Conservation (phyloP, 2,329 filamentous ascomycete genomes). For the Colletotrichum brevisporum region DNA sequence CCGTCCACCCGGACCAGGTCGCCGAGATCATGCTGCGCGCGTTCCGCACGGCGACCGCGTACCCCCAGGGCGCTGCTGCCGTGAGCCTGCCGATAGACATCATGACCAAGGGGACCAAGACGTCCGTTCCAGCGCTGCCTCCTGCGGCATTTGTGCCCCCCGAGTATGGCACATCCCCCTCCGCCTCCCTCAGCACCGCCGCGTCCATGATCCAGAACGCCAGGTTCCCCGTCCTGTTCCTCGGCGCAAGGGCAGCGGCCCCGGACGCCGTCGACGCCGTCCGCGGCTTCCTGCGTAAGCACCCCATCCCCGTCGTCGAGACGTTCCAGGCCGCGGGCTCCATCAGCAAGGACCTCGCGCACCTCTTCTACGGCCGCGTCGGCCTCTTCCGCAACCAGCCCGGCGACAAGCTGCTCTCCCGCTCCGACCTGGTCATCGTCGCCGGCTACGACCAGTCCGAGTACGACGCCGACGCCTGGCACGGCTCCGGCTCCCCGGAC, state of each 20-base stretch:
- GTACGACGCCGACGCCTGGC: slow-evolving; percentile 62
- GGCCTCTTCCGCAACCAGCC: slow-evolving; percentile 64
- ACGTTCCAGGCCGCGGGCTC: slow-evolving; percentile 65
- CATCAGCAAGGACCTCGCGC: slow-evolving; percentile 57
- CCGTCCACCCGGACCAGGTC: slow-evolving; percentile 62
- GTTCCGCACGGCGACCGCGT: slow-evolving; percentile 57
- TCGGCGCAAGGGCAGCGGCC: slow-evolving; percentile 59
- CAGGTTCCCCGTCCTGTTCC: slow-evolving; percentile 59
- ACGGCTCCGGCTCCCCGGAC: slow-evolving; percentile 49
- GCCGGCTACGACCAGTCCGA: slow-evolving; percentile 63
- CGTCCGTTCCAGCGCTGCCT: slow-evolving; percentile 53
- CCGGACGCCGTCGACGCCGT: slow-evolving; percentile 56
- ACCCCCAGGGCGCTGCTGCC: slow-evolving; percentile 59
- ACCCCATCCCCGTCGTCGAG: slow-evolving; percentile 62
- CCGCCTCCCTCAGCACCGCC: slow-evolving; percentile 49
- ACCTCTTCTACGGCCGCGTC: slow-evolving; percentile 62
- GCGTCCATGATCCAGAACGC: slow-evolving; percentile 51
- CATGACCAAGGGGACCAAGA: slow-evolving; percentile 54
- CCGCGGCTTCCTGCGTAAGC: slow-evolving; percentile 55
- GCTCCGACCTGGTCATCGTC: slow-evolving; percentile 48
- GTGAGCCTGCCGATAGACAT: slow-evolving; percentile 62
- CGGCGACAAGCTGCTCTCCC: slow-evolving; percentile 59
- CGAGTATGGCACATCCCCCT: slow-evolving; percentile 55
- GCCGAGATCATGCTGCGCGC: slow-evolving; percentile 62
- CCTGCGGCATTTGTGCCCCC: slow-evolving; percentile 56